Evolutionary conservation across 148 eudicot species (phyloP), one percentile per base, ranked within the genome.

Genomic region (Chenopodium suecicum): DNA sequence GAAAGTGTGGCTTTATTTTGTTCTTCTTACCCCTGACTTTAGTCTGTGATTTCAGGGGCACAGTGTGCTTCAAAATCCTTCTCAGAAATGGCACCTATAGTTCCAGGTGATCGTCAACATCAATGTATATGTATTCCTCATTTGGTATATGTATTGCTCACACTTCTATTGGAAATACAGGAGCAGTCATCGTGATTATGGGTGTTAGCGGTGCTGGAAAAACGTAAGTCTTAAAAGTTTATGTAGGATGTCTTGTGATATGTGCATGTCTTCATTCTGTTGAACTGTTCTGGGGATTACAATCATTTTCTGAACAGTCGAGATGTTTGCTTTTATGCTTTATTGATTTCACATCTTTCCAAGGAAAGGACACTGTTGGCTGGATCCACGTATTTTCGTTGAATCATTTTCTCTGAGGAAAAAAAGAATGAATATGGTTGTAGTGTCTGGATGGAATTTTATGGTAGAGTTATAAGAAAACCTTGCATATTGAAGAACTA

Each of bases 181-280:
- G 94, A 73, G 74, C 32, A 19, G 89, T 82, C 64, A 56, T 93
- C 47, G 97, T 95, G 78, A 83, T 95, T 29, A 92, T 95, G 98
- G 98, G 98, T 67, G 98, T 93, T 25, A 90, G 93, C 47, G 98
- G 98, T 44, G 94, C 97, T 73, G 98, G 98, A 68, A 95, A 95
- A 90, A 85, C 98, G 98, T 92, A 81, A 91, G 98, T 88, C 37
- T 75, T 19, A 47, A 12, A 58, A 34, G 37, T 11, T 44, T 69
- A 19, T n/a, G n/a, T 64, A 16, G 10, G 34, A 77, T 34, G 41
- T 73, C 14, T 44, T 72, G 66, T 46, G 32, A 29, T 27, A 31
- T 69, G 10, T 72, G 22, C 52, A 31, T 69, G 7, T 64, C 22
- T 25, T 4, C 58, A 14, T 72, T 72, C 66, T 63, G 31, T 16